Conservation (phyloP, 2,329 filamentous ascomycete genomes). For the Helotiales sp. region DNA sequence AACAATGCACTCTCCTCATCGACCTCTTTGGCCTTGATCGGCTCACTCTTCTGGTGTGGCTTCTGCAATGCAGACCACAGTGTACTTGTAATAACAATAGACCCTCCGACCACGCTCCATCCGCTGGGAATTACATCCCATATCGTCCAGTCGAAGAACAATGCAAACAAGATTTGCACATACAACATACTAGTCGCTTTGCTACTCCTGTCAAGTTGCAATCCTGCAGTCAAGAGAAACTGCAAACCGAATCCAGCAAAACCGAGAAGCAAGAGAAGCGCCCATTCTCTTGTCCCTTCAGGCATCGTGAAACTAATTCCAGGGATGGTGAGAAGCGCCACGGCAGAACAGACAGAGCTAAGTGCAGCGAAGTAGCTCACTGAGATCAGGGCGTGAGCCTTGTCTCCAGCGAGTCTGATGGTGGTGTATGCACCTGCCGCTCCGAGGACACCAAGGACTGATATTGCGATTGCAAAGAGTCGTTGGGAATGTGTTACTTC, state of each 20-base stretch:
- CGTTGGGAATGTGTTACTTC: slow-evolving; percentile 26
- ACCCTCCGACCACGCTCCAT: slow-evolving; percentile 33
- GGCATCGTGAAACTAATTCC: slow-evolving; percentile 47
- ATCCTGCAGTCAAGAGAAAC: slow-evolving; percentile 77
- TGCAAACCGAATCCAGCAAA: slow-evolving; percentile 80
- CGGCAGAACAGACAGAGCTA: slow-evolving; percentile 65
- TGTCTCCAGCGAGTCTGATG: slow-evolving; percentile 76
- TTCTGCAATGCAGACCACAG: slow-evolving; percentile 34
- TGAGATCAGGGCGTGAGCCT: slow-evolving; percentile 79
- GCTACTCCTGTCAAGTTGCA: slow-evolving; percentile 45
- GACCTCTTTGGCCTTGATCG: background rate
- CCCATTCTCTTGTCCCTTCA: slow-evolving; percentile 50
- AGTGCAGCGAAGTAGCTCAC: slow-evolving; percentile 81
- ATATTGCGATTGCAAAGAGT: slow-evolving; percentile 67
- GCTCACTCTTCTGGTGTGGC: background rate
- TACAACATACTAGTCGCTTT: slow-evolving; percentile 64
- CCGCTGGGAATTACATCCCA: slow-evolving; percentile 32
- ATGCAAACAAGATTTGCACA: slow-evolving; percentile 68
- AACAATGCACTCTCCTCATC: slow-evolving; percentile 35
- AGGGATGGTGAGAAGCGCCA: slow-evolving; percentile 46
- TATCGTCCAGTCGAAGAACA: slow-evolving; percentile 33
- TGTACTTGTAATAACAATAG: slow-evolving; percentile 33
- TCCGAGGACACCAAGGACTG: slow-evolving; percentile 76
- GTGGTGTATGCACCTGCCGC: slow-evolving; percentile 72
- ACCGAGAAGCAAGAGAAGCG: slow-evolving; percentile 67